phyloP scores from a whole-genome alignment of 2,329 filamentous ascomycete species.

The Ascochyta fabae region DNA sequence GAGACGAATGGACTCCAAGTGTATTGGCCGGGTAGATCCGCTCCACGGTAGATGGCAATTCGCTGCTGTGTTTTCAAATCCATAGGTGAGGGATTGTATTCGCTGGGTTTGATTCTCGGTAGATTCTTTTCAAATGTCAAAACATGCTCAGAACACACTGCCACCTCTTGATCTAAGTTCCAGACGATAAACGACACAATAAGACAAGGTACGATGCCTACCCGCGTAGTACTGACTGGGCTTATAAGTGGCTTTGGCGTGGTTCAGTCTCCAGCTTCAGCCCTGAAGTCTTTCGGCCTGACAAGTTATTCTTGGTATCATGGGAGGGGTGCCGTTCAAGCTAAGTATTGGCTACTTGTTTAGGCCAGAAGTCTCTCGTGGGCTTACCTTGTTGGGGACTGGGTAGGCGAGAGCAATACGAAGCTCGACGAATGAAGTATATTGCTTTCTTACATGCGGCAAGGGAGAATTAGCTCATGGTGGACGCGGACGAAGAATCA shows the following conservation, averaged over 20 bases:
- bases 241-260: not conserved
- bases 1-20: constrained; percentile 68
- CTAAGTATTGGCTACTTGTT: constrained; percentile 5
- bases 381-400: constrained; percentile 10
- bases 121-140: not conserved
- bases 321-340: not conserved
- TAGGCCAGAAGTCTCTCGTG: constrained; percentile 2
- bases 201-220: not conserved
- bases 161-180: not conserved
- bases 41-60: constrained; percentile 60
- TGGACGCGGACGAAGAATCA: not conserved
- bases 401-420: constrained; percentile 9
- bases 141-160: not conserved
- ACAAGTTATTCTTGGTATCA: constrained; percentile 5
- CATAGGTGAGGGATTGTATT: not conserved
- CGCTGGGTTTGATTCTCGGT: not conserved
- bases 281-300: not conserved
- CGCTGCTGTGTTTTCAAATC: constrained; percentile 5
- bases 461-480: not conserved
- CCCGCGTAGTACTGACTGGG: not conserved
- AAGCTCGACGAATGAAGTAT: not conserved
- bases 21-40: constrained; percentile 50
- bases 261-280: not conserved
- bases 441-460: not conserved
- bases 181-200: not conserved